These are phyloP conservation scores for Phalaenopsis equestris DNA, from an alignment of 106 monocot genomes.

Conservation along the genomic window DNA sequence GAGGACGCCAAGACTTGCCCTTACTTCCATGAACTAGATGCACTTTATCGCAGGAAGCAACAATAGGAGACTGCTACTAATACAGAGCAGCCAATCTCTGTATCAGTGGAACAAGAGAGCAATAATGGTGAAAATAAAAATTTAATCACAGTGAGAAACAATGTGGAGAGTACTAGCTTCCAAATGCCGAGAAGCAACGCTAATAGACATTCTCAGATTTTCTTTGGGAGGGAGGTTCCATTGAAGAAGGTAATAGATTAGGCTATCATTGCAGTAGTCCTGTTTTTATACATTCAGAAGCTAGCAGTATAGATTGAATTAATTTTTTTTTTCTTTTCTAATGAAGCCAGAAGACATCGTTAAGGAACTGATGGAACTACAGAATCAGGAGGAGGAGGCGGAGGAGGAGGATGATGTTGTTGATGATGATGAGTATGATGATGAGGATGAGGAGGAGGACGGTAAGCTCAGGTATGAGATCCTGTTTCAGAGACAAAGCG, in stretches of 20 bases:
- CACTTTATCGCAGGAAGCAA: conserved; percentile 55
- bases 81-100: neutral
- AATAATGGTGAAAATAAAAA: neutral
- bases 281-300: neutral
- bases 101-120: neutral
- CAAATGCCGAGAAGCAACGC: conserved; percentile 21
- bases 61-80: neutral
- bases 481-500: conserved; percentile 45
- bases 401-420: conserved; percentile 4
- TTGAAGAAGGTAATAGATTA: conserved; percentile 1
- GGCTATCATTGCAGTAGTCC: neutral
- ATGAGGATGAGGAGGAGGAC: conserved; percentile 42
- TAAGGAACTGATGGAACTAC: conserved; percentile 44
- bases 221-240: conserved; percentile 12
- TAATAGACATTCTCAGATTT: conserved; percentile 21
- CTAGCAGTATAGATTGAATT: neutral
- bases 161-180: neutral
- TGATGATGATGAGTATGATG: conserved; percentile 22
- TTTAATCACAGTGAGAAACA: neutral
- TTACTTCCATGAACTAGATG: conserved; percentile 79
- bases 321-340: neutral
- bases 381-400: conserved; percentile 1
- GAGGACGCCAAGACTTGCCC: conserved; percentile 83
- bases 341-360: conserved; percentile 68
- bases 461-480: conserved; percentile 52